Evolutionary conservation across 2,329 filamentous ascomycete species (phyloP).

Genomic region (Penicillium janthinellum): DNA sequence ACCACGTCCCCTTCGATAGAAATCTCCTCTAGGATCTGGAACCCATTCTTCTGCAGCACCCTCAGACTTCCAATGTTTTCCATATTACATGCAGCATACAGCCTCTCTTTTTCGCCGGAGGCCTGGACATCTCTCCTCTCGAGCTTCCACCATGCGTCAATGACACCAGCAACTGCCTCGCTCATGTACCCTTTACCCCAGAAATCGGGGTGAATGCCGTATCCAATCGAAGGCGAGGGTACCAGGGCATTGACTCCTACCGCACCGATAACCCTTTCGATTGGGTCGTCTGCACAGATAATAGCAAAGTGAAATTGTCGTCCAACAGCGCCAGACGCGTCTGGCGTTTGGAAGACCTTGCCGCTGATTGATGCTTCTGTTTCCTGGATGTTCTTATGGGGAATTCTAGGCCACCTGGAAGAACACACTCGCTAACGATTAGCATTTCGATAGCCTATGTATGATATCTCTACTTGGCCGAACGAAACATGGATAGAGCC

Average conservation of each 20-base stretch:
- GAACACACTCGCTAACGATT: background rate
- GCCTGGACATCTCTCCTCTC: slow-evolving; percentile 3
- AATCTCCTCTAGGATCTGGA: slow-evolving; percentile 17
- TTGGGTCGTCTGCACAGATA: slow-evolving; percentile 15
- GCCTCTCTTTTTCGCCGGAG: slow-evolving; percentile 8
- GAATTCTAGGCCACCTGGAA: slow-evolving; percentile 16
- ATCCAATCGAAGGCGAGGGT: slow-evolving; percentile 26
- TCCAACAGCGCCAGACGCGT: slow-evolving; percentile 22
- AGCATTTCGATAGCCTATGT: too few species aligned
- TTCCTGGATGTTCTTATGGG: slow-evolving; percentile 17
- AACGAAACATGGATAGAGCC: background rate
- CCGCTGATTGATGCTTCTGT: slow-evolving; percentile 16
- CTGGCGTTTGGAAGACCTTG: slow-evolving; percentile 22
- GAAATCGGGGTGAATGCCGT: slow-evolving; percentile 27
- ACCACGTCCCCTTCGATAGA: slow-evolving; percentile 20
- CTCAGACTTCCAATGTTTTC: slow-evolving; percentile 25
- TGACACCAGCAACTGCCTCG: slow-evolving; percentile 26
- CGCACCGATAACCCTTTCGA: slow-evolving; percentile 19
- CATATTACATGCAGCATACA: slow-evolving; percentile 24
- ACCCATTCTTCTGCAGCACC: slow-evolving; percentile 23
- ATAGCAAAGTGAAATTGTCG: slow-evolving; percentile 25
- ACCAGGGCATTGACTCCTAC: slow-evolving; percentile 23
- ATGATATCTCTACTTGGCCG: too few species aligned
- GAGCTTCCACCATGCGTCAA: slow-evolving; percentile 30
- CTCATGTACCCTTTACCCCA: slow-evolving; percentile 30